Evolutionary conservation across 2,329 filamentous ascomycete species (phyloP), one percentile per base, ranked within the genome.

Genomic region (Curvularia hawaiiensis): DNA sequence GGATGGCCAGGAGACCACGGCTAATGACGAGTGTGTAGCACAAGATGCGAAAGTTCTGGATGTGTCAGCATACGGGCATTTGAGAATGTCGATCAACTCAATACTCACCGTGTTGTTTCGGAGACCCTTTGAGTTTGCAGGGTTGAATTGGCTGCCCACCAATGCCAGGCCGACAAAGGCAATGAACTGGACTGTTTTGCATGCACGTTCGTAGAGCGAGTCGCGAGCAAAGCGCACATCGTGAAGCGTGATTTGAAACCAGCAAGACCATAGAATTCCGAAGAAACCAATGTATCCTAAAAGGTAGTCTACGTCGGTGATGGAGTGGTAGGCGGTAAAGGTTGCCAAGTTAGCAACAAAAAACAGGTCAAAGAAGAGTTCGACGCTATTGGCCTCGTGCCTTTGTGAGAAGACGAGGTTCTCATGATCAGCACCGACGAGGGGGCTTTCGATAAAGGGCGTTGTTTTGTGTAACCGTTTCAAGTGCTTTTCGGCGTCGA

Each of bases 161-260:
- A 77, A 63, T 45, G 75, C 74, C 38, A 77, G 54, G 4, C 73
- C 75, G 18, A 77, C 73, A 49, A 77, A 76, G 4, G 69, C 67
- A 30, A 74, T 72, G 59, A 76, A 76, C 50, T 77, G 75, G 1
- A 74, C 50, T 3, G 68, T 69, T 59, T 77, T 77, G 69, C 73
- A 76, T 8, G 63, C 54, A 8, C 75, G 70, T 64, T 77, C 75
- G 54, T 75, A 77, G 2, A 77, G 63, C 11, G 68, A 73, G 50
- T 77, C 75, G 49, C 74, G 66, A 2, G 75, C 73, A 58, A 77
- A 77, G 1, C 74, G 71, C n/a, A 77, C 74, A 71, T 77, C 75
- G 57, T 77, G 72, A 4, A 77, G 68, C 12, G 73, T 75, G 48
- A 76, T 70, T 54, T 77, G 73, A 56, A 76, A 77, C 75, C 75